These are phyloP conservation scores for Plasmodium yoelii DNA, from an alignment of 169 alveolate species.

Conservation along the genomic window DNA sequence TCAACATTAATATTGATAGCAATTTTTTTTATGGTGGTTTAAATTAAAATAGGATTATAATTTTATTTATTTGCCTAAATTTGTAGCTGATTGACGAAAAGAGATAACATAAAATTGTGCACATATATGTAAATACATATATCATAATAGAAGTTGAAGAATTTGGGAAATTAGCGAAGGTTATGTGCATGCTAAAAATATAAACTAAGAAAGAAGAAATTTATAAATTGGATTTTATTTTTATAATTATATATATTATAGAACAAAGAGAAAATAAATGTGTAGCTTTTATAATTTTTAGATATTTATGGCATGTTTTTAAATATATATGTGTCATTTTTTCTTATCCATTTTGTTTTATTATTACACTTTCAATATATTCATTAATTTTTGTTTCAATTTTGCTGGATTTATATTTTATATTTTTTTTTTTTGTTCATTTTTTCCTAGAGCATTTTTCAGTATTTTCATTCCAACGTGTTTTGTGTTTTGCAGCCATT, in stretches of 20 bases:
- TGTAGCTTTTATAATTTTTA: too few relatives aligned
- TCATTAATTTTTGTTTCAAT: neutral
- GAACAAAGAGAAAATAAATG: too few relatives aligned
- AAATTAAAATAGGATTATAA: too few relatives aligned
- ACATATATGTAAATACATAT: too few relatives aligned
- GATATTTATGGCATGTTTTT: too few relatives aligned
- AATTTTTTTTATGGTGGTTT: neutral
- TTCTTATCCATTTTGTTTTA: constrained; percentile 9
- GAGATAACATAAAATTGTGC: too few relatives aligned
- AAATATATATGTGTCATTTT: neutral
- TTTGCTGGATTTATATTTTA: constrained; percentile 3
- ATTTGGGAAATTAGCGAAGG: too few relatives aligned
- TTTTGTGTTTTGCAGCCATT: neutral
- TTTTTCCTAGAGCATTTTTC: neutral
- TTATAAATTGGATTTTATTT: constrained; percentile 12
- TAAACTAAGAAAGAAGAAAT: constrained; percentile 15
- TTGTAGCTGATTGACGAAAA: too few relatives aligned
- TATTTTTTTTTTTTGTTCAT: constrained; percentile 6
- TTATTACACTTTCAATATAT: neutral
- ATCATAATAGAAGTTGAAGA: too few relatives aligned
- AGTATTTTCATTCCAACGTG: neutral
- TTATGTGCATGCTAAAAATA: neutral
- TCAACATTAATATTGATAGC: neutral
- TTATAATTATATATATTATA: neutral
- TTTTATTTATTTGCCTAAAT: too few relatives aligned